phyloP scores from a whole-genome alignment of 148 eudicot species.

The Diospyros kaki region DNA sequence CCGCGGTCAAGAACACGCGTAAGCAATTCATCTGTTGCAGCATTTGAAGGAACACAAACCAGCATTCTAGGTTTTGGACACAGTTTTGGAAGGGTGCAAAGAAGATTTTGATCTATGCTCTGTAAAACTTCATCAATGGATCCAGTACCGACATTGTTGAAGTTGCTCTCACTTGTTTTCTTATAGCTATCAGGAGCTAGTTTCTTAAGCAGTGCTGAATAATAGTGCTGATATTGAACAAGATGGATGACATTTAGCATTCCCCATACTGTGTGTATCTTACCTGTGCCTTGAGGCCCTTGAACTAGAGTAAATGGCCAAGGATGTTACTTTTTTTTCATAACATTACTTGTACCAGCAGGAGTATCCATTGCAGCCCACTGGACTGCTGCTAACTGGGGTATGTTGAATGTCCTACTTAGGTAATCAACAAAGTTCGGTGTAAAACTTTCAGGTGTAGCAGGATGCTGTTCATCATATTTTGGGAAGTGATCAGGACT shows the following conservation, averaged over 20 bases:
- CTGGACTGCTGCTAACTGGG: constrained; percentile 90
- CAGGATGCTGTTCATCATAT: constrained; percentile 89
- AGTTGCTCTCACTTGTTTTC: constrained; percentile 50
- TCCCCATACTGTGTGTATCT: constrained; percentile 98
- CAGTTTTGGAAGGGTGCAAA: constrained; percentile 92
- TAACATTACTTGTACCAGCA: constrained; percentile 82
- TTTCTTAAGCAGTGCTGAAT: constrained; percentile 89
- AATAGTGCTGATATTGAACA: constrained; percentile 97
- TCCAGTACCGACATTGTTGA: constrained; percentile 60
- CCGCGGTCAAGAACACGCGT: constrained; percentile 97
- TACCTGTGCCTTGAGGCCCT: constrained; percentile 99
- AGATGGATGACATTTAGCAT: constrained; percentile 97
- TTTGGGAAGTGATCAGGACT: constrained; percentile 91
- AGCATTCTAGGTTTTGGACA: constrained; percentile 99
- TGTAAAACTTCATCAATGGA: constrained; percentile 97
- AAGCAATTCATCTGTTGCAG: constrained; percentile 95
- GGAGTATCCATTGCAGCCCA: constrained; percentile 99
- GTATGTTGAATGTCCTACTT: constrained; percentile 67
- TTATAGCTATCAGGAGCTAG: constrained; percentile 98
- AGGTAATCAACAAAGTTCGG: constrained; percentile 73
- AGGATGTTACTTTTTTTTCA: constrained; percentile 76
- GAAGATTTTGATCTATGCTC: constrained; percentile 94
- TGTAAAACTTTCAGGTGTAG: constrained; percentile 93
- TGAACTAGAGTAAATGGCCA: constrained; percentile 99
- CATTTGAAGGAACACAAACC: constrained; percentile 99